Percentiles rank a stretch among this genome's conserved stretches.
These are phyloP conservation scores for Dictyophora rubrovolvata DNA, from an alignment of 768 basidiomycete genomes.

Conservation along the genomic window DNA sequence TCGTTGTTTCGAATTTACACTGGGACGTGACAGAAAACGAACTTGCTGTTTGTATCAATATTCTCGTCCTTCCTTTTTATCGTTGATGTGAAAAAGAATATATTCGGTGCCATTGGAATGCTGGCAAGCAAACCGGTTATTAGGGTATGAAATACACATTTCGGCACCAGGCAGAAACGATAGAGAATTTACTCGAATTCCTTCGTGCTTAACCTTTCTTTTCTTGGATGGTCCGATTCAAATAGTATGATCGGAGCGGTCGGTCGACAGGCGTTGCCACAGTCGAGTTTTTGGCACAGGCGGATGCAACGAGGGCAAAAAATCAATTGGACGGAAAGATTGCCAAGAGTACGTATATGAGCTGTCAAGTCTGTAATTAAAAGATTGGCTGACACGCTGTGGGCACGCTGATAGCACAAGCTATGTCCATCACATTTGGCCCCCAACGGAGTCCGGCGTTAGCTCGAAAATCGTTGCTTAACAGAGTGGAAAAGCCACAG, in stretches of 20 bases:
- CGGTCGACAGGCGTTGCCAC: conserved; percentile 79
- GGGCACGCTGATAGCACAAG: conserved; percentile 46
- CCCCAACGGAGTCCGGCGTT: conserved; percentile 35
- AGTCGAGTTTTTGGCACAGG: conserved; percentile 66
- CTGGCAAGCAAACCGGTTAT: conserved; percentile 87
- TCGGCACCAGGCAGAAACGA: conserved; percentile 8
- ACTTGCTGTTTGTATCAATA: conserved; percentile 51
- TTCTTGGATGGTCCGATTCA: conserved; percentile 20
- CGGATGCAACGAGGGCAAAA: conserved; percentile 76
- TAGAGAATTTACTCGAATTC: conserved; percentile 12
- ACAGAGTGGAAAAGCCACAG: conserved; percentile 66
- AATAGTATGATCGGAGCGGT: conserved; percentile 89
- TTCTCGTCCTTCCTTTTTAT: conserved; percentile 4
- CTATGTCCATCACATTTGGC: conserved; percentile 63
- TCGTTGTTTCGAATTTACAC: conserved; percentile 80
- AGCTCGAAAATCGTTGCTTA: conserved; percentile 48
- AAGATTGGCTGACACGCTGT: background rate
- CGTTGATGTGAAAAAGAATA: conserved; percentile 38
- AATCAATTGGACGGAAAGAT: conserved; percentile 78
- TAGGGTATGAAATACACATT: conserved; percentile 64
- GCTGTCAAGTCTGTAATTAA: conserved; percentile 6
- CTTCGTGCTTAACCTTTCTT: conserved; percentile 33
- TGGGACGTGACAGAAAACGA: conserved; percentile 88
- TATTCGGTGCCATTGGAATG: conserved; percentile 89
- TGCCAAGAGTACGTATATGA: conserved; percentile 57